These are phyloP conservation scores for Acephala macrosclerotiorum DNA, from an alignment of 2,329 filamentous ascomycete species.

Conservation along the genomic window DNA sequence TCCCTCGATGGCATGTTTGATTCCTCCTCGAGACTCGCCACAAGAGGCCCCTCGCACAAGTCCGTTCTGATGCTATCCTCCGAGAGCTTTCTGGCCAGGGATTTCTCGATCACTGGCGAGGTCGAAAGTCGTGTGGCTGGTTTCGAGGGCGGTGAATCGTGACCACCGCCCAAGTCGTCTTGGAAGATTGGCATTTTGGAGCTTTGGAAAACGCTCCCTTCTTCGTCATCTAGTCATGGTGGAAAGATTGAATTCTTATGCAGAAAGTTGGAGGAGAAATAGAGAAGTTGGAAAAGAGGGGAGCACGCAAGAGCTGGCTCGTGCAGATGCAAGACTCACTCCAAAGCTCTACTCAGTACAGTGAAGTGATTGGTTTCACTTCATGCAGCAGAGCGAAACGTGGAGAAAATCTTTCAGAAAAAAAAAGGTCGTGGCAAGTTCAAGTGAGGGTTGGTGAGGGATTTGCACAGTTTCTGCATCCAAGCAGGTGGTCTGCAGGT, in stretches of 20 bases:
- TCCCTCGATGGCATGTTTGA: slow-evolving; percentile 16
- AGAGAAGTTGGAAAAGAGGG: slow-evolving; percentile 33
- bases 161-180: slow-evolving; percentile 53
- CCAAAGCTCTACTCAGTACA: slow-evolving; percentile 22
- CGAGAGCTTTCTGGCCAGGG: slow-evolving; percentile 52
- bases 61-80: slow-evolving; percentile 69
- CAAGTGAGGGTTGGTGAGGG: neutral
- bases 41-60: slow-evolving; percentile 64
- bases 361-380: slow-evolving; percentile 14
- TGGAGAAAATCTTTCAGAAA: neutral
- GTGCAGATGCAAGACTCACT: slow-evolving; percentile 32
- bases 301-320: slow-evolving; percentile 21
- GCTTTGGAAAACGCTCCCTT: slow-evolving; percentile 29
- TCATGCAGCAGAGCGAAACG: slow-evolving; percentile 16
- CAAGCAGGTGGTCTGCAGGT: neutral
- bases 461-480: neutral
- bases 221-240: slow-evolving; percentile 34
- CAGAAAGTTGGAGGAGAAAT: slow-evolving; percentile 14
- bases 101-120: slow-evolving; percentile 29
- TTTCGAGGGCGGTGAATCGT: slow-evolving; percentile 28
- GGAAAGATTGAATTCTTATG: slow-evolving; percentile 17
- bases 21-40: slow-evolving; percentile 35
- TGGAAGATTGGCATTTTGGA: slow-evolving; percentile 65
- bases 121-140: slow-evolving; percentile 37
- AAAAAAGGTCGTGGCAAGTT: neutral